phyloP scores from a whole-genome alignment of 2,329 filamentous ascomycete genomes.

The Cercospora brassicicola region DNA sequence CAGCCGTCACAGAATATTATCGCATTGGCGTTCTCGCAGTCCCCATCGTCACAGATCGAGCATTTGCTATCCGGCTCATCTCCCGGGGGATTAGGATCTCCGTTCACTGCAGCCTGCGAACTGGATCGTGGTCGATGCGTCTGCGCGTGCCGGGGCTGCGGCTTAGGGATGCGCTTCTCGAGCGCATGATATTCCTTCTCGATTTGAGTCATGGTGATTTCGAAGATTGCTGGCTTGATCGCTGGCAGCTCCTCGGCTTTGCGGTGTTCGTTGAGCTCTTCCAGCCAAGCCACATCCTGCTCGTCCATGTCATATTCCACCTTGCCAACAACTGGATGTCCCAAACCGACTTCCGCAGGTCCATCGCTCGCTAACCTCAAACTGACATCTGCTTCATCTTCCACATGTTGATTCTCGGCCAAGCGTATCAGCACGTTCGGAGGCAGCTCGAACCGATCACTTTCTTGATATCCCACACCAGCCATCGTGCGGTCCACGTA shows the following conservation, averaged over 20 bases:
- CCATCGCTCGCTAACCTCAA: constrained; percentile 59
- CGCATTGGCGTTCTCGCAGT: constrained; percentile 98
- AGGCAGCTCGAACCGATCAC: constrained; percentile 79
- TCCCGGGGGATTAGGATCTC: constrained; percentile 74
- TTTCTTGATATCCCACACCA: constrained; percentile 93
- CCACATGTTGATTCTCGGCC: constrained; percentile 62
- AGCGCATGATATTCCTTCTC: constrained; percentile 98
- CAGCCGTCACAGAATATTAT: constrained; percentile 99
- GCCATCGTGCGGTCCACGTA: constrained; percentile 97
- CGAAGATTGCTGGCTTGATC: constrained; percentile 91
- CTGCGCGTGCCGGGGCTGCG: constrained; percentile 92
- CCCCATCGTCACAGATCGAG: constrained; percentile 97
- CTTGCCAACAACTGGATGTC: constrained; percentile 62
- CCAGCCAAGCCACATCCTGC: constrained; percentile 95
- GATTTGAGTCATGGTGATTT: constrained; percentile 97
- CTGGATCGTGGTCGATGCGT: constrained; percentile 90
- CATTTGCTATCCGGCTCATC: constrained; percentile 98
- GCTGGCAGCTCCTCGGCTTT: constrained; percentile 72
- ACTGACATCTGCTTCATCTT: constrained; percentile 59
- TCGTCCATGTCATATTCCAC: constrained; percentile 99
- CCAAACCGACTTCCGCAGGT: constrained; percentile 52
- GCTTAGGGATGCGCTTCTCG: constrained; percentile 95
- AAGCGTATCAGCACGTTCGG: constrained; percentile 68
- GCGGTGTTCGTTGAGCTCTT: constrained; percentile 75
- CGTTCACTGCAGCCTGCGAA: constrained; percentile 92